Conservation (phyloP, 2,329 filamentous ascomycete species). For the Fusarium annulatum region DNA sequence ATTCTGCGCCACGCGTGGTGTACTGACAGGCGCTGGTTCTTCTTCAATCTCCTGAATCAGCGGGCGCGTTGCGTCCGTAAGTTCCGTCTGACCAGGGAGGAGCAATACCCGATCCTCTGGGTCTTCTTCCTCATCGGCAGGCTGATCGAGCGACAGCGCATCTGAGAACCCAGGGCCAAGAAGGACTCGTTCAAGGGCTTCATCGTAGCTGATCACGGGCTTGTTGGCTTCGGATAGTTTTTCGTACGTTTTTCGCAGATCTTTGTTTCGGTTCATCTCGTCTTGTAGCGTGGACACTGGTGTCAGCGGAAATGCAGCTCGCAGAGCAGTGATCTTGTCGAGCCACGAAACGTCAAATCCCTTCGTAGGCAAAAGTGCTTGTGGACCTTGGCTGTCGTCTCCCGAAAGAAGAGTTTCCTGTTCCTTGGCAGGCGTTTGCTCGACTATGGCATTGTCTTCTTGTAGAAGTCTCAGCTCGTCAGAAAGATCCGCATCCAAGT, state of each 20-base stretch:
- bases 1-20: not conserved
- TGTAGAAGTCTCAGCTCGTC: slow-evolving; percentile 39
- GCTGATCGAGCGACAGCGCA: not conserved
- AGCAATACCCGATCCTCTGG: slow-evolving; percentile 10
- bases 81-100: slow-evolving; percentile 9
- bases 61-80: slow-evolving; percentile 33
- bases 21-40: not conserved
- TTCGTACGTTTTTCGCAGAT: slow-evolving; percentile 54
- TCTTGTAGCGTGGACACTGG: slow-evolving; percentile 51
- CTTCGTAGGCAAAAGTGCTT: not conserved
- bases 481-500: slow-evolving; percentile 26
- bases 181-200: slow-evolving; percentile 48
- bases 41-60: slow-evolving; percentile 47
- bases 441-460: slow-evolving; percentile 36
- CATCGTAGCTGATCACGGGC: slow-evolving; percentile 48
- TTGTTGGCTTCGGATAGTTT: slow-evolving; percentile 49
- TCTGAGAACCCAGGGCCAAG: slow-evolving; percentile 10
- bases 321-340: slow-evolving; percentile 52
- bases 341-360: slow-evolving; percentile 37
- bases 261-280: slow-evolving; percentile 49
- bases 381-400: not conserved
- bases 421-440: slow-evolving; percentile 13
- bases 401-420: slow-evolving; percentile 5
- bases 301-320: slow-evolving; percentile 57
- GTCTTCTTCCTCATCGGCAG: slow-evolving; percentile 6